Percentiles rank a stretch among this genome's conserved stretches.
Evolutionary conservation across 208 protist genomes (phyloP).

Genomic region (Leptomonas seymouri): DNA sequence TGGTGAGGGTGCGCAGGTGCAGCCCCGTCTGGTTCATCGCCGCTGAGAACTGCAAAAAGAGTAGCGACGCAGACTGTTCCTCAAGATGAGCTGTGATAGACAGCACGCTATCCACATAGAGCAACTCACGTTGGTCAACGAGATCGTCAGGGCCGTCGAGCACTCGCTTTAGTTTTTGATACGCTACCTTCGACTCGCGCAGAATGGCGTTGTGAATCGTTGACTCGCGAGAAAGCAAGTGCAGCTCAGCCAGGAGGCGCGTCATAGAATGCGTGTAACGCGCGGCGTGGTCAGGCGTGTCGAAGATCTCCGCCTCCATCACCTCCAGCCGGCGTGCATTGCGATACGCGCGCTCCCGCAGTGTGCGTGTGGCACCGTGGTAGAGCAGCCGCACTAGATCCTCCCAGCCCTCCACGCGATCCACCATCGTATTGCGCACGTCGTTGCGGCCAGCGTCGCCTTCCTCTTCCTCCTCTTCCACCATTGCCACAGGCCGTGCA

Average conservation of each 20-base stretch:
- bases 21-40: conserved; percentile 57
- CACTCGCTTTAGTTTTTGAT: conserved; percentile 39
- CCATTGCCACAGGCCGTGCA: conserved; percentile 2
- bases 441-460: neutral
- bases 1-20: conserved; percentile 60
- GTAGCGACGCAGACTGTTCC: conserved; percentile 59
- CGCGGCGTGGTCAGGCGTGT: conserved; percentile 16
- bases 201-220: conserved; percentile 49
- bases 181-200: conserved; percentile 46
- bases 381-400: conserved; percentile 49
- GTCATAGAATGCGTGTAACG: conserved; percentile 25
- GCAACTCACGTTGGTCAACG: conserved; percentile 37
- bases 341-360: conserved; percentile 39
- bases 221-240: conserved; percentile 47
- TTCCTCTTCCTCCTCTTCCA: conserved; percentile 9
- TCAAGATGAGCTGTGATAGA: conserved; percentile 47
- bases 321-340: conserved; percentile 53
- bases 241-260: conserved; percentile 47
- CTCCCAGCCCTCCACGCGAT: conserved; percentile 36
- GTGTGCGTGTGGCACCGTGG: conserved; percentile 35
- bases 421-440: conserved; percentile 9
- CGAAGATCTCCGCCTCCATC: conserved; percentile 49
- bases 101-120: conserved; percentile 40
- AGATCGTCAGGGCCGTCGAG: conserved; percentile 28
- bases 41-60: conserved; percentile 60